Percentiles rank a stretch among this genome's conserved stretches.
Evolutionary conservation across 306 rosid genomes (phyloP).

Genomic region (Glycine latifolia): DNA sequence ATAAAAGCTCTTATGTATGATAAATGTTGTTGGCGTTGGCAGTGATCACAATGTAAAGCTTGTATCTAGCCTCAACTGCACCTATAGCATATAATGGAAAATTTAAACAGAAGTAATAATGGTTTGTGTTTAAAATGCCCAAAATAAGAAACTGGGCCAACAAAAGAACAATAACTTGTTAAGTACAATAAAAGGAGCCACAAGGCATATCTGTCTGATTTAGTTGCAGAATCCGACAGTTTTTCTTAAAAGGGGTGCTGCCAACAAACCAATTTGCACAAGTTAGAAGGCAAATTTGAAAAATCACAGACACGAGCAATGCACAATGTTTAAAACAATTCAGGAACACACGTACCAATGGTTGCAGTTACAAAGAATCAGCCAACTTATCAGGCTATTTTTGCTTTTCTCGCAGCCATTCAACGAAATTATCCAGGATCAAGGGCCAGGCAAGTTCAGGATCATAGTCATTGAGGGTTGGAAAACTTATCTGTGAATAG

Average conservation of each 20-base stretch:
- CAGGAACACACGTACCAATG: conserved; percentile 45
- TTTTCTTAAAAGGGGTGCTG: conserved; percentile 55
- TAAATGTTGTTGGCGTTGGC: conserved; percentile 31
- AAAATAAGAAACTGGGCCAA: conserved; percentile 40
- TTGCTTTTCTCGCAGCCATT: conserved; percentile 79
- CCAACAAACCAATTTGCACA: conserved; percentile 48
- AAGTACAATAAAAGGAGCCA: conserved; percentile 40
- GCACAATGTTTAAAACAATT: conserved; percentile 30
- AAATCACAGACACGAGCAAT: conserved; percentile 4
- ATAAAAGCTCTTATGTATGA: conserved; percentile 25
- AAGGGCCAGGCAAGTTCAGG: conserved; percentile 97
- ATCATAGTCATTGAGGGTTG: conserved; percentile 70
- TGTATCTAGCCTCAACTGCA: conserved; percentile 44
- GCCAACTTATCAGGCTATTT: conserved; percentile 48
- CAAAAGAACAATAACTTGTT: conserved; percentile 30
- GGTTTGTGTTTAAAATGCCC: conserved; percentile 48
- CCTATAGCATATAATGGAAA: conserved; percentile 44
- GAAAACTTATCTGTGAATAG: conserved; percentile 79
- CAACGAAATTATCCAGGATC: conserved; percentile 93
- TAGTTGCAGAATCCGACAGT: conserved; percentile 25
- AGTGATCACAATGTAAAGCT: conserved; percentile 40
- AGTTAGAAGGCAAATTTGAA: conserved; percentile 38
- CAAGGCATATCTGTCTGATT: conserved; percentile 48
- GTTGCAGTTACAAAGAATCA: conserved; percentile 57
- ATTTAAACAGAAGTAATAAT: conserved; percentile 42